phyloP scores from a whole-genome alignment of 2,329 filamentous ascomycete genomes.

The Metarhizium guizhouense region DNA sequence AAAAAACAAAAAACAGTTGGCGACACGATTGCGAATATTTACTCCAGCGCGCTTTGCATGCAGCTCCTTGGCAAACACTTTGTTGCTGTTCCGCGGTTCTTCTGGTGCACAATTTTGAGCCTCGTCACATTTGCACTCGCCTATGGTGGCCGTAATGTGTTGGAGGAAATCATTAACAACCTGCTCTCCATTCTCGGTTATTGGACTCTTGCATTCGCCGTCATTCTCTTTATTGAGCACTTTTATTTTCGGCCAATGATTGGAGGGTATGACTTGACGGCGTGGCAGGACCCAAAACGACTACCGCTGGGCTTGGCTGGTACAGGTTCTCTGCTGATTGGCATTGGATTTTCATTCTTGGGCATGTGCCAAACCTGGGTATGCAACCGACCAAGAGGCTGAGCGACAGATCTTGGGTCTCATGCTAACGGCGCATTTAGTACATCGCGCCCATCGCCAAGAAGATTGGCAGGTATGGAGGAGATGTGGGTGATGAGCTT shows the following conservation, averaged over 20 bases:
- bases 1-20: neutral
- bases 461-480: slow-evolving; percentile 5
- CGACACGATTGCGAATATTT: slow-evolving; percentile 11
- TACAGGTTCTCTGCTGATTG: slow-evolving; percentile 8
- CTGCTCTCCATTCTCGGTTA: slow-evolving; percentile 13
- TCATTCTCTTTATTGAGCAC: slow-evolving; percentile 13
- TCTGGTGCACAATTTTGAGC: slow-evolving; percentile 10
- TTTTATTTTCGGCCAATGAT: slow-evolving; percentile 10
- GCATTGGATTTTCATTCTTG: slow-evolving; percentile 10
- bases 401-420: neutral
- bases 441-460: slow-evolving; percentile 6
- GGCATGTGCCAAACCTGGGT: slow-evolving; percentile 14
- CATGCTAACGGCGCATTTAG: neutral
- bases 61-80: slow-evolving; percentile 13
- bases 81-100: slow-evolving; percentile 8
- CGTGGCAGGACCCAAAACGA: slow-evolving; percentile 11
- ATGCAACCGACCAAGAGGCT: neutral
- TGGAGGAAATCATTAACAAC: slow-evolving; percentile 12
- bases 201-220: slow-evolving; percentile 13
- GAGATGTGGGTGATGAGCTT: slow-evolving; percentile 8
- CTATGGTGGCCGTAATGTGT: slow-evolving; percentile 11
- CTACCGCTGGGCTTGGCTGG: slow-evolving; percentile 12
- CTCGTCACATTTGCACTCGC: slow-evolving; percentile 12
- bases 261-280: slow-evolving; percentile 11
- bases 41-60: slow-evolving; percentile 12